A percentile compares a stretch with the other conserved stretches of the same genome.
Evolutionary conservation across 2,329 filamentous ascomycete species (phyloP).

Genomic region (Keithomyces neogunnii): DNA sequence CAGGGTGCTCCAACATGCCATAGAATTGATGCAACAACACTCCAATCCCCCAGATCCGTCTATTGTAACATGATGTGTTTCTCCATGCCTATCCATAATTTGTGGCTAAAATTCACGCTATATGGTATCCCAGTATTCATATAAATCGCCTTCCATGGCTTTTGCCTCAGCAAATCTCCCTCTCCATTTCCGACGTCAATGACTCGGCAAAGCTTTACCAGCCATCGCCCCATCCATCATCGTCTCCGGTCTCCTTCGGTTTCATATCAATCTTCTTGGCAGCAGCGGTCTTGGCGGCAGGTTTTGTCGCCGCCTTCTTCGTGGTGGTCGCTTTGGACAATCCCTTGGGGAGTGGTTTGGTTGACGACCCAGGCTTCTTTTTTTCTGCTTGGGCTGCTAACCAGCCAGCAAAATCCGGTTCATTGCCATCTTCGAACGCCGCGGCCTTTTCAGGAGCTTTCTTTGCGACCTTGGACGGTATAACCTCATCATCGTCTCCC

Average conservation of each 20-base stretch:
- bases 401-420: slow-evolving; percentile 96
- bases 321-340: slow-evolving; percentile 50
- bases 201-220: slow-evolving; percentile 34
- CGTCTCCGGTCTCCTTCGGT: slow-evolving; percentile 50
- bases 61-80: too few species aligned
- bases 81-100: background rate
- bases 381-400: slow-evolving; percentile 74
- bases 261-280: slow-evolving; percentile 64
- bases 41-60: too few species aligned
- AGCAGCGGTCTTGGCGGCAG: slow-evolving; percentile 19
- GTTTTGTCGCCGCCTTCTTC: slow-evolving; percentile 36
- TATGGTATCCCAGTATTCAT: slow-evolving; percentile 1
- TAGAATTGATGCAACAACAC: too few species aligned
- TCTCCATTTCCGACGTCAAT: too few species aligned
- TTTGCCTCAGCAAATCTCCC: too few species aligned
- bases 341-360: slow-evolving; percentile 74
- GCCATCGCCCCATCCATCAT: slow-evolving; percentile 59
- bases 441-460: slow-evolving; percentile 29
- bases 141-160: background rate
- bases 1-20: too few species aligned
- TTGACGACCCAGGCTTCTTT: slow-evolving; percentile 54
- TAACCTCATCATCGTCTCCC: slow-evolving; percentile 41
- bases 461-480: slow-evolving; percentile 23
- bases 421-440: slow-evolving; percentile 66
- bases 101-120: background rate